phyloP scores from a whole-genome alignment of 2,329 filamentous ascomycete genomes.

The Zopfia rhizophila region DNA sequence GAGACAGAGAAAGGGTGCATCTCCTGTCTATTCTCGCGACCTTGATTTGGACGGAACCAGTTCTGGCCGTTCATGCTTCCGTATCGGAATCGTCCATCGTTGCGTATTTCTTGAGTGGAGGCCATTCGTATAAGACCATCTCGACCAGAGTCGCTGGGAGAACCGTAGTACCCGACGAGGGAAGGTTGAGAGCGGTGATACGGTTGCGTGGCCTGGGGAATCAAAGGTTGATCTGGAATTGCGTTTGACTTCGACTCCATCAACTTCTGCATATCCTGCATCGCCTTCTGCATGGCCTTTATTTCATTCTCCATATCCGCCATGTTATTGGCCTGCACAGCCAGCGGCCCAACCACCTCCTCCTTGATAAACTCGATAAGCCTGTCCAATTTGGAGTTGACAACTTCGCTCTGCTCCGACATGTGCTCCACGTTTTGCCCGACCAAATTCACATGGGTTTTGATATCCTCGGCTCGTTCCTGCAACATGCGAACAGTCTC shows the following conservation, averaged over 20 bases:
- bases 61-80: conserved; percentile 25
- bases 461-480: conserved; percentile 37
- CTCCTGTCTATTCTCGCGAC: conserved; percentile 36
- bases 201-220: conserved; percentile 17
- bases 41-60: conserved; percentile 24
- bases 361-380: conserved; percentile 39
- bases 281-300: conserved; percentile 36
- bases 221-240: conserved; percentile 12
- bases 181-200: conserved; percentile 38
- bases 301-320: conserved; percentile 34
- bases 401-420: conserved; percentile 28
- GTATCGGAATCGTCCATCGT: conserved; percentile 27
- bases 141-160: conserved; percentile 20
- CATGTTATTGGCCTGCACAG: conserved; percentile 37
- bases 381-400: conserved; percentile 37
- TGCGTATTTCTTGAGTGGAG: conserved; percentile 21
- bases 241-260: conserved; percentile 27
- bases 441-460: conserved; percentile 33
- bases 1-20: conserved; percentile 27
- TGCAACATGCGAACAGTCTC: conserved; percentile 25
- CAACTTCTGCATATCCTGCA: conserved; percentile 37
- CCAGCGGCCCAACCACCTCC: conserved; percentile 35
- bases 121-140: conserved; percentile 23
- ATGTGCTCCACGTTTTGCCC: conserved; percentile 33
- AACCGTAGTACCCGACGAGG: conserved; percentile 31